These are phyloP conservation scores for Larix kaempferi DNA, from an alignment of 75 land plant species.

Conservation along the genomic window DNA sequence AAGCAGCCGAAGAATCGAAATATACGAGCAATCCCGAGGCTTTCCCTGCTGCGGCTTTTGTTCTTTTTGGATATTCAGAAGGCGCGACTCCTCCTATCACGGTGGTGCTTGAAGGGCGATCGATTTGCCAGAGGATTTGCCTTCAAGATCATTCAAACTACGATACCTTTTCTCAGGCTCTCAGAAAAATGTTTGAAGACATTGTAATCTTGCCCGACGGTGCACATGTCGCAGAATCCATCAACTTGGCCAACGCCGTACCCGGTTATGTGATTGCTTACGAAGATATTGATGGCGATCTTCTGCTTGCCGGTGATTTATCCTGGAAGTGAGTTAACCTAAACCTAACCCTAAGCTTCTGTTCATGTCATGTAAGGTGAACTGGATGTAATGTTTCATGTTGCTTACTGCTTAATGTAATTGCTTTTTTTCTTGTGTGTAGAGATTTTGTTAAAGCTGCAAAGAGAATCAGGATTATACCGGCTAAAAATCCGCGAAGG, in stretches of 20 bases:
- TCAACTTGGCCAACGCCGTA: slow-evolving; percentile 50
- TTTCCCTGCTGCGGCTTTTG: not conserved
- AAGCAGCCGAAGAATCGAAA: not conserved
- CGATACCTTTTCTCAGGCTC: slow-evolving; percentile 47
- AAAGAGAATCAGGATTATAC: slow-evolving; percentile 46
- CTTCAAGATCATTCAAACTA: slow-evolving; percentile 52
- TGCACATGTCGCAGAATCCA: not conserved
- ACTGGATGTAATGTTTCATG: not conserved
- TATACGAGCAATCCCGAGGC: not conserved
- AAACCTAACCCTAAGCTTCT: not conserved
- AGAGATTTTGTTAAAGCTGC: slow-evolving; percentile 69
- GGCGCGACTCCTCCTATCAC: slow-evolving; percentile 47
- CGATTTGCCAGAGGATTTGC: slow-evolving; percentile 59
- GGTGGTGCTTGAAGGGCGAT: slow-evolving; percentile 70
- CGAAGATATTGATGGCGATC: slow-evolving; percentile 74
- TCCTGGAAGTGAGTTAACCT: slow-evolving; percentile 55
- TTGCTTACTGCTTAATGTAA: not conserved
- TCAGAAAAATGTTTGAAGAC: slow-evolving; percentile 50
- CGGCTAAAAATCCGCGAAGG: slow-evolving; percentile 13
- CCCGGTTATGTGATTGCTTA: slow-evolving; percentile 65
- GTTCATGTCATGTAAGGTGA: not conserved
- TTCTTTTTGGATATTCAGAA: not conserved
- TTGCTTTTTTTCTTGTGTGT: not conserved
- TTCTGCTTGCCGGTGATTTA: slow-evolving; percentile 70
- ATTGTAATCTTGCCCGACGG: slow-evolving; percentile 5